These are phyloP conservation scores for Tylopilus intermedius DNA, from an alignment of 768 basidiomycete genomes.

Conservation along the genomic window DNA sequence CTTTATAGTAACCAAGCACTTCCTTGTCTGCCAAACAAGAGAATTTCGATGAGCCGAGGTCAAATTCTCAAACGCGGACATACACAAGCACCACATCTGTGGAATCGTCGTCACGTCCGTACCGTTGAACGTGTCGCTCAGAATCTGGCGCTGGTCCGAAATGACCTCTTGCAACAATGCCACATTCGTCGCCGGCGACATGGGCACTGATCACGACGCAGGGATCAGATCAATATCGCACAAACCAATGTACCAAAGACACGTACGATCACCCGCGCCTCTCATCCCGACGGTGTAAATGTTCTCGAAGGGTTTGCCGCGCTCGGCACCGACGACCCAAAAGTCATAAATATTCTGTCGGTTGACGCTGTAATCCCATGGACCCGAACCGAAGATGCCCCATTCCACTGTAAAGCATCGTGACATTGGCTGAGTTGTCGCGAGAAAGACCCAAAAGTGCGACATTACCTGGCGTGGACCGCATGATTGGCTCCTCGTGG, in stretches of 20 bases:
- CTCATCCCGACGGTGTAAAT: conserved; percentile 56
- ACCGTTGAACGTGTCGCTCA: neutral
- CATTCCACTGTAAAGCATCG: conserved; percentile 42
- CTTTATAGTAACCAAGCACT: neutral
- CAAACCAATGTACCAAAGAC: neutral
- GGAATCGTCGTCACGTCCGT: conserved; percentile 1
- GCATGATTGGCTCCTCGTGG: neutral
- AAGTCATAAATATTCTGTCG: neutral
- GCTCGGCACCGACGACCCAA: neutral
- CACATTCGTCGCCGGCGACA: neutral
- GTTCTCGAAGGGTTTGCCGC: conserved; percentile 42
- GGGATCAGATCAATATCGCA: neutral
- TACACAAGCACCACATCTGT: neutral
- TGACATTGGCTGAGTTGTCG: neutral
- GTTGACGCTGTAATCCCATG: neutral
- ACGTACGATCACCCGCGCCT: no score
- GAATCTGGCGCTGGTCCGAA: neutral
- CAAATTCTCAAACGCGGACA: neutral
- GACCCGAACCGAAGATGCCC: conserved; percentile 4
- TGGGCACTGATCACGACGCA: neutral
- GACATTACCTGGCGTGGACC: neutral
- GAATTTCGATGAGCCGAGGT: neutral
- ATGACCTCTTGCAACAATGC: neutral
- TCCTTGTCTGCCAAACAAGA: neutral
- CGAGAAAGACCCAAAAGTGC: neutral